Conservation (phyloP, 2,329 filamentous ascomycete species). For the Cryphonectria parasitica region DNA sequence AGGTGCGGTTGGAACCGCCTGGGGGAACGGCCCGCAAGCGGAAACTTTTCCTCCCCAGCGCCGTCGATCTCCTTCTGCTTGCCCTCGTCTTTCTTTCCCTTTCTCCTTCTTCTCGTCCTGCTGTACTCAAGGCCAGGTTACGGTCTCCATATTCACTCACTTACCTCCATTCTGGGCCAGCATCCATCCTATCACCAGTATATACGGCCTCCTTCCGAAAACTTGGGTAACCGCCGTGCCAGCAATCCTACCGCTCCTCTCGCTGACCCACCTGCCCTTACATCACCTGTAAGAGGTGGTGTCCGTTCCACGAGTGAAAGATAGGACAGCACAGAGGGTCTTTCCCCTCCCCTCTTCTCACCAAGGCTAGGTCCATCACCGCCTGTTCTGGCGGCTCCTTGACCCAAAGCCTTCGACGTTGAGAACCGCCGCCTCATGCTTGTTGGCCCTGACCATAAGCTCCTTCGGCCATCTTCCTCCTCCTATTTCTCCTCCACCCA, state of each 20-base stretch:
- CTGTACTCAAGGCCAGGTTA: not conserved
- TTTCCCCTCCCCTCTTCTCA: too few relatives aligned
- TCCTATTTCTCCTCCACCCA: not conserved
- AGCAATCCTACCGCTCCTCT: not conserved
- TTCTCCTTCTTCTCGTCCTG: not conserved
- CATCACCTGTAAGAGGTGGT: not conserved
- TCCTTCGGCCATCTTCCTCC: not conserved
- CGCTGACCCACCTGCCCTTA: not conserved
- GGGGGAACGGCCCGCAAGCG: slow-evolving; percentile 24
- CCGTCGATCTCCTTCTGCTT: not conserved
- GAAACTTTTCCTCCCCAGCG: slow-evolving; percentile 12
- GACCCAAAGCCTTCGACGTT: not conserved
- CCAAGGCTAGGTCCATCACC: not conserved
- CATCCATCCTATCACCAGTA: not conserved
- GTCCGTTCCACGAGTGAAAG: not conserved
- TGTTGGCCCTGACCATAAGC: not conserved
- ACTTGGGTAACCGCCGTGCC: not conserved
- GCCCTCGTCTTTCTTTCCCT: not conserved
- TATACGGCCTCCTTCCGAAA: not conserved
- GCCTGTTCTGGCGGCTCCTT: not conserved
- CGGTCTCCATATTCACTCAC: not conserved
- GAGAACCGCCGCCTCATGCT: not conserved
- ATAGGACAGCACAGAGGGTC: not conserved
- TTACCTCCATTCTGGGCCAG: not conserved
- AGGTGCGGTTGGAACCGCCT: slow-evolving; percentile 20